Evolutionary conservation across 306 rosid species (phyloP).

Genomic region (Dryas drummondii): DNA sequence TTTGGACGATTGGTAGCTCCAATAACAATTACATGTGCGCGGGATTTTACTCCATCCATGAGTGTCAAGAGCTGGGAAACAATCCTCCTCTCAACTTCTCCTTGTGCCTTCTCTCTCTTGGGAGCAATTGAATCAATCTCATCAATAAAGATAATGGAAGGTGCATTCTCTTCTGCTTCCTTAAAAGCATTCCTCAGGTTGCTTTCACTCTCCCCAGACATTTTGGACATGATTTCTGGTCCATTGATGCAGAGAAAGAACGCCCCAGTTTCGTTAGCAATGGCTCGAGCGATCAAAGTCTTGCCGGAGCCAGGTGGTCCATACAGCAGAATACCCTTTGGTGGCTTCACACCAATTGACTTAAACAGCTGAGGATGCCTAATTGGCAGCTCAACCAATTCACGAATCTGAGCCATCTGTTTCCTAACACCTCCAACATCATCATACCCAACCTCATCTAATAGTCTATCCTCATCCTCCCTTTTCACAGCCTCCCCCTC

Average conservation of each 20-base stretch:
- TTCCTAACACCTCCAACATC: constrained; percentile 26
- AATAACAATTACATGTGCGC: constrained; percentile 29
- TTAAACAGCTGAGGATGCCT: constrained; percentile 28
- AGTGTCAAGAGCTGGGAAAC: constrained; percentile 26
- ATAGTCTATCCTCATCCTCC: constrained; percentile 25
- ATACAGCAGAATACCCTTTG: constrained; percentile 40
- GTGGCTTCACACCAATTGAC: constrained; percentile 26
- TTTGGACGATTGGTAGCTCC: constrained; percentile 23
- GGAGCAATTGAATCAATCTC: constrained; percentile 28
- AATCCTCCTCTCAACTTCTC: constrained; percentile 25
- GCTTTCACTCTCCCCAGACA: constrained; percentile 30
- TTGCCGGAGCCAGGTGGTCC: constrained; percentile 48
- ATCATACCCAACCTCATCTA: constrained; percentile 29
- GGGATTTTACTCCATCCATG: constrained; percentile 30
- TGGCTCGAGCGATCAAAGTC: constrained; percentile 37
- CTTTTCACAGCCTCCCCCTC: constrained; percentile 24
- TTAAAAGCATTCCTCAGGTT: constrained; percentile 25
- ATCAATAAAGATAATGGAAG: constrained; percentile 22
- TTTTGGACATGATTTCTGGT: constrained; percentile 22
- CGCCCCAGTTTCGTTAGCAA: constrained; percentile 35
- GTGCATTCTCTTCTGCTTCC: constrained; percentile 24
- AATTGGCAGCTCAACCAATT: constrained; percentile 24
- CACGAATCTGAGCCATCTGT: constrained; percentile 26
- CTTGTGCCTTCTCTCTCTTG: constrained; percentile 18
- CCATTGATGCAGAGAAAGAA: constrained; percentile 23